These are phyloP conservation scores for Daedalea quercina DNA, from an alignment of 768 basidiomycete genomes.

Conservation along the genomic window DNA sequence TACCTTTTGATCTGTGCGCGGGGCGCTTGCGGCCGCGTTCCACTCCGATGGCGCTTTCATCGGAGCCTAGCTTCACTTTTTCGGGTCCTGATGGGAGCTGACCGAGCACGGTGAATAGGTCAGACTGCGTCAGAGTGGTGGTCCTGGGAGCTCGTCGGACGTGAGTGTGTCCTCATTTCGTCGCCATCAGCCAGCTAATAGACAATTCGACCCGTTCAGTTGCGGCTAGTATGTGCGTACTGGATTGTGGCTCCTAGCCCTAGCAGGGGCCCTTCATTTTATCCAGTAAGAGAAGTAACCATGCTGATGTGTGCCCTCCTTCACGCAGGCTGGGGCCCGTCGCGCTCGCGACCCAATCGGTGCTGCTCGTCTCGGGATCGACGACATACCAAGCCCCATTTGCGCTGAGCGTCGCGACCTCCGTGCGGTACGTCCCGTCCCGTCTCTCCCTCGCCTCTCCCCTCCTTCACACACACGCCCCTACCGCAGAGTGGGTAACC, in stretches of 20 bases:
- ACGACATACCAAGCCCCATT: conserved; percentile 81
- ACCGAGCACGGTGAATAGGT: conserved; percentile 25
- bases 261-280: too few relatives aligned
- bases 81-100: background rate
- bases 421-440: conserved; percentile 60
- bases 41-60: too few relatives aligned
- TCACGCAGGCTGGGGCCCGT: conserved; percentile 63
- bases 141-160: conserved; percentile 85
- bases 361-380: conserved; percentile 70
- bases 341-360: conserved; percentile 82
- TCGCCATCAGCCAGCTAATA: too few relatives aligned
- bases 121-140: conserved; percentile 94
- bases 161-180: conserved; percentile 21
- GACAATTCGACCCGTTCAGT: conserved; percentile 23
- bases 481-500: conserved; percentile 67
- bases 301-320: background rate
- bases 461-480: background rate
- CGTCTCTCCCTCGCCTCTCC: background rate
- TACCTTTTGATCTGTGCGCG: background rate
- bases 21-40: too few relatives aligned
- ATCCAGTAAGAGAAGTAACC: background rate
- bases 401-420: conserved; percentile 73
- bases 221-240: conserved; percentile 44
- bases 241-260: too few relatives aligned
- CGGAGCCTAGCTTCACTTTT: background rate